Evolutionary conservation across 1,139 yeast species (phyloP).

Genomic region (Yamadazyma trypodendri): DNA sequence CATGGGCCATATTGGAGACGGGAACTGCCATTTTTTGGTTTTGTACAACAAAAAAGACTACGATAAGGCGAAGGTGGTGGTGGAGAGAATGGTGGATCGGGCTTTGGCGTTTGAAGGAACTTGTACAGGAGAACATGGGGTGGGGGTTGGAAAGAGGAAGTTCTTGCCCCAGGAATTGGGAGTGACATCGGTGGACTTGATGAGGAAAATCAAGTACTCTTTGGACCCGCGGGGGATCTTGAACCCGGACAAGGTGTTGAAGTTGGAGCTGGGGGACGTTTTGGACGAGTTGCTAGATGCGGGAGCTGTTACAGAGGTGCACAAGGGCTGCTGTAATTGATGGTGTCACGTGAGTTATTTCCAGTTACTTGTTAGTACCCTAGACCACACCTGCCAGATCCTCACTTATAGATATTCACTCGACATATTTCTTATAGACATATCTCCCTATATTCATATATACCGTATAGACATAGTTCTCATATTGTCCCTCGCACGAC

Average conservation of each 20-base stretch:
- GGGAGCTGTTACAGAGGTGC: conserved; percentile 17
- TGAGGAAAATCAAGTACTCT: conserved; percentile 42
- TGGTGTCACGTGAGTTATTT: too few relatives aligned
- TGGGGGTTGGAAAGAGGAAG: conserved; percentile 44
- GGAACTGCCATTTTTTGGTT: conserved; percentile 57
- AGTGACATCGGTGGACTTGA: conserved; percentile 35
- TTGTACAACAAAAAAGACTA: conserved; percentile 48
- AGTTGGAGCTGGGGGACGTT: conserved; percentile 36
- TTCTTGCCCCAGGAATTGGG: conserved; percentile 41
- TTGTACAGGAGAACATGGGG: conserved; percentile 50
- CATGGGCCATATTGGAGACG: conserved; percentile 65
- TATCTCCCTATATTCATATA: too few relatives aligned
- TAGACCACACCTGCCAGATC: too few relatives aligned
- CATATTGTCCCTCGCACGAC: too few relatives aligned
- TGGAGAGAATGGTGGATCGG: conserved; percentile 50
- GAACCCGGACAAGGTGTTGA: conserved; percentile 45
- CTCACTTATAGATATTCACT: too few relatives aligned
- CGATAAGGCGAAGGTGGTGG: conserved; percentile 31
- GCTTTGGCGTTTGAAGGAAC: conserved; percentile 48
- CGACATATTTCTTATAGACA: too few relatives aligned
- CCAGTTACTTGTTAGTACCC: not conserved
- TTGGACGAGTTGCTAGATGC: conserved; percentile 31
- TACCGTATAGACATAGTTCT: too few relatives aligned
- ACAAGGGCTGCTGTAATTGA: conserved; percentile 6
- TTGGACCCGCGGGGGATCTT: conserved; percentile 42